These are phyloP conservation scores for Pestalotiopsis sp. DNA, from an alignment of 2,329 filamentous ascomycete species.

Conservation along the genomic window DNA sequence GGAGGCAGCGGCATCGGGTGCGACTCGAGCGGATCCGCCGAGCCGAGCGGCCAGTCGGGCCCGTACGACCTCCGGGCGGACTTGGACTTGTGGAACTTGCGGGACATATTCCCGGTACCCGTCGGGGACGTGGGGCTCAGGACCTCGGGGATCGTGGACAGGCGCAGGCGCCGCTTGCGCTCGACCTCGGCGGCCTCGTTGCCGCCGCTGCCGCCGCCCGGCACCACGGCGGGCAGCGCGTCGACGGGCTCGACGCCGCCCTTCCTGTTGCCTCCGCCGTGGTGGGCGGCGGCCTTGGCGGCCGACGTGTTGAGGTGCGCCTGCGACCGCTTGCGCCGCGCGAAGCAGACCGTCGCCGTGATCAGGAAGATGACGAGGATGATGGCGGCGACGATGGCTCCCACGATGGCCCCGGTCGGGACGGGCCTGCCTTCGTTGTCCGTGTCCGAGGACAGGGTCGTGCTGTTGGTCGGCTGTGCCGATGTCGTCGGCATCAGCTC, in stretches of 20 bases:
- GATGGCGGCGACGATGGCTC: constrained; percentile 21
- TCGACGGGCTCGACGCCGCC: not conserved
- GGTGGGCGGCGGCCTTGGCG: not conserved
- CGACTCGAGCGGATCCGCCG: constrained; percentile 23
- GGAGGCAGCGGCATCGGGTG: constrained; percentile 18
- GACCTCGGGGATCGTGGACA: constrained; percentile 12
- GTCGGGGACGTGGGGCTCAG: constrained; percentile 1
- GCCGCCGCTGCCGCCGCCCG: not conserved
- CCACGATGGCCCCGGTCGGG: constrained; percentile 21
- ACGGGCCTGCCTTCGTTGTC: not conserved
- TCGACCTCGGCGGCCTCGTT: not conserved
- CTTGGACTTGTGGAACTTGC: constrained; percentile 7
- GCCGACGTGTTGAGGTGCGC: not conserved
- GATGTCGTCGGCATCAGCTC: constrained; percentile 19
- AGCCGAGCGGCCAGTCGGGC: constrained; percentile 26
- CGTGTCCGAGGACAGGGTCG: not conserved
- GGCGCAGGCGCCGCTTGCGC: constrained; percentile 5
- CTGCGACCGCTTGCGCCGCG: constrained; percentile 15
- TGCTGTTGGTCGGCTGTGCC: not conserved
- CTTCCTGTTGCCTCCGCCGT: not conserved
- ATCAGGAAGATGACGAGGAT: constrained; percentile 17
- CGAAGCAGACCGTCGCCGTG: constrained; percentile 15
- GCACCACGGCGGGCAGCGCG: not conserved
- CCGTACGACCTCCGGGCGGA: constrained; percentile 21
- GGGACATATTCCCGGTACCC: constrained; percentile 4